phyloP scores from a whole-genome alignment of 179 eudicot species.

The Spergularia azorica region DNA sequence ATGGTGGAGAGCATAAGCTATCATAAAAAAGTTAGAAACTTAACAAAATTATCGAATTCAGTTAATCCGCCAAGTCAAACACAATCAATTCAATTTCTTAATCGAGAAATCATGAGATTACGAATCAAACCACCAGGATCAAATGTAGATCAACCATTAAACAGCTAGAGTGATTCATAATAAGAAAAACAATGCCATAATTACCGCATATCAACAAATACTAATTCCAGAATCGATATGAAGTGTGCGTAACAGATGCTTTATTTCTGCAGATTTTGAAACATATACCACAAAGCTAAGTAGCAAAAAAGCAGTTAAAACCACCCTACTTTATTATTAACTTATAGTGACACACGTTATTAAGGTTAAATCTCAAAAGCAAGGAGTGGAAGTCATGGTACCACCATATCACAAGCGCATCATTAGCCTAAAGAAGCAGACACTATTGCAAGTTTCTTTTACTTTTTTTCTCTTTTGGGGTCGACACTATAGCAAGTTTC shows the following conservation, averaged over 20 bases:
- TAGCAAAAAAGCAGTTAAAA: neutral
- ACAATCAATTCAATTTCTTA: too few species aligned
- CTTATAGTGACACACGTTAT: neutral
- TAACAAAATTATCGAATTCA: neutral
- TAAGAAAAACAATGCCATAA: too few species aligned
- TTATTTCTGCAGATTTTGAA: neutral
- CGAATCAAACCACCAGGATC: too few species aligned
- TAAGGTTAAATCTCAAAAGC: neutral
- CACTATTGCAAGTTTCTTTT: too few species aligned
- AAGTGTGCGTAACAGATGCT: neutral
- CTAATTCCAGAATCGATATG: neutral
- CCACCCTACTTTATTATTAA: neutral
- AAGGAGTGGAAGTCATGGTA: neutral
- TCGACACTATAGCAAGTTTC: too few species aligned
- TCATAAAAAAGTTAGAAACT: neutral
- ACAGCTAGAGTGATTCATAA: too few species aligned
- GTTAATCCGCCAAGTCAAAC: too few species aligned
- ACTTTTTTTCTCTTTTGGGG: too few species aligned
- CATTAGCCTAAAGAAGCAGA: too few species aligned
- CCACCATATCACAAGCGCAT: too few species aligned
- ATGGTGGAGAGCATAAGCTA: neutral
- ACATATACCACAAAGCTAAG: neutral
- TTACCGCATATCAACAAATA: neutral
- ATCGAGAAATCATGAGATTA: too few species aligned
- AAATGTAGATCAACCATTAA: too few species aligned